Conservation (phyloP, 495 filamentous ascomycete genomes). For the Filosporella fistucella region DNA sequence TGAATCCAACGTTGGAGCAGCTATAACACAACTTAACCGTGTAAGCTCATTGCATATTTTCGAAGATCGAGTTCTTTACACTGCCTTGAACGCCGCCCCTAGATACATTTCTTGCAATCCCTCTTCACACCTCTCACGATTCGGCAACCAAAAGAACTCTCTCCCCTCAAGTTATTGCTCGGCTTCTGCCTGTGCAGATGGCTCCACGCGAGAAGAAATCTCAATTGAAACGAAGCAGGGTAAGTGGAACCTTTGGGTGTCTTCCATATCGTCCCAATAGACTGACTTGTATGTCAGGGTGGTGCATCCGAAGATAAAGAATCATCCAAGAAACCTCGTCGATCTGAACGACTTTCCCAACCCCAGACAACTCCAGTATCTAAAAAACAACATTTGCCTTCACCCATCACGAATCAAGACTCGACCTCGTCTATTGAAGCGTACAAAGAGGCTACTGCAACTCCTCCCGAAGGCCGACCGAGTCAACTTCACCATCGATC, state of each 20-base stretch:
- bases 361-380: slow-evolving; percentile 55
- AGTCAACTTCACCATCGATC: slow-evolving; percentile 50
- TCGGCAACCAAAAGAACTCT: too few relatives aligned
- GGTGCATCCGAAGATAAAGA: slow-evolving; percentile 36
- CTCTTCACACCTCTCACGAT: too few relatives aligned
- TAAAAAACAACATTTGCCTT: slow-evolving; percentile 69
- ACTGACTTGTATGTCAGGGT: slow-evolving; percentile 22
- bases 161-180: too few relatives aligned
- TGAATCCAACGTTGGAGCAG: too few relatives aligned
- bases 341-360: slow-evolving; percentile 51
- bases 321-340: slow-evolving; percentile 61
- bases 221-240: slow-evolving; percentile 50
- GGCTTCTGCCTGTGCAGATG: slow-evolving; percentile 30
- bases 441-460: slow-evolving; percentile 67
- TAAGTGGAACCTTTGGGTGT: slow-evolving; percentile 25
- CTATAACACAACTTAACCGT: too few relatives aligned
- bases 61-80: too few relatives aligned
- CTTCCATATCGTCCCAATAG: slow-evolving; percentile 1
- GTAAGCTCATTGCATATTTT: too few relatives aligned
- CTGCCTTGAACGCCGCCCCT: too few relatives aligned
- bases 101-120: too few relatives aligned
- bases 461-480: slow-evolving; percentile 60
- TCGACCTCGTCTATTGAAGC: slow-evolving; percentile 50
- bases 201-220: slow-evolving; percentile 49
- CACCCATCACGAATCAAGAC: slow-evolving; percentile 65